Base-by-base conservation (phyloP, 75 land plant genomes). In the Azolla pinnata region DNA sequence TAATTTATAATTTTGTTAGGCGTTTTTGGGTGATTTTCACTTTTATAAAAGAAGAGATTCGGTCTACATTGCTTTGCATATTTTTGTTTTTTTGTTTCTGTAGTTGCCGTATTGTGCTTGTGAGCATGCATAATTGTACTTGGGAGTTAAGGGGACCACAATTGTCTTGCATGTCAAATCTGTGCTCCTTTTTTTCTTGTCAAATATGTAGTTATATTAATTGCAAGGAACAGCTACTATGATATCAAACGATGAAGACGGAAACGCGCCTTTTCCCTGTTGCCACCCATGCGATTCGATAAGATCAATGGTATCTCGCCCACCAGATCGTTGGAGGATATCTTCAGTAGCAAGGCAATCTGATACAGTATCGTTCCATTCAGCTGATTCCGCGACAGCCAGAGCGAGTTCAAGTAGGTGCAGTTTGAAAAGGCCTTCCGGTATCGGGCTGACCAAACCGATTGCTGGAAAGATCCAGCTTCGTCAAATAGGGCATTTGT, bases 401-500 rank as follows among this genome's bases (percentile, higher is more conserved):
- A 61, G 0, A 90, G 84, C 27, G 45, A 8, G 54, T 86, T 81
- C 57, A 90, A 21, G 45, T 68, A 86, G 1, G 64, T 44, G 44
- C 72, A 79, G 33, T 77, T 67, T 0, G 63, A 35, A 0, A 90
- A 62, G 23, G 42, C 32, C 0, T 0, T n/a, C n/a, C 25, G 0
- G 97, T 91, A n/a, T 86, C 81, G 33, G 49, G n/a, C 0, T 88
- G 92, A 0, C 80, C 59, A 31, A 90, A 70, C 20, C 62, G 47
- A 67, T 90, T 90, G 0, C 38, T 53, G 0, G 87, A 86, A 44
- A 90, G 83, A 51, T 90, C 83, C 7, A 90, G 70, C 4, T 29
- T 32, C 1, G 81, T 81, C 12, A 81, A 54, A 54, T 33, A 83
- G 0, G 61, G 62, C 30, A 87, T 20, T 4, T 60, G 44, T 1